Evolutionary conservation across 2,329 filamentous ascomycete species (phyloP).

Genomic region (Talaromyces sp.): DNA sequence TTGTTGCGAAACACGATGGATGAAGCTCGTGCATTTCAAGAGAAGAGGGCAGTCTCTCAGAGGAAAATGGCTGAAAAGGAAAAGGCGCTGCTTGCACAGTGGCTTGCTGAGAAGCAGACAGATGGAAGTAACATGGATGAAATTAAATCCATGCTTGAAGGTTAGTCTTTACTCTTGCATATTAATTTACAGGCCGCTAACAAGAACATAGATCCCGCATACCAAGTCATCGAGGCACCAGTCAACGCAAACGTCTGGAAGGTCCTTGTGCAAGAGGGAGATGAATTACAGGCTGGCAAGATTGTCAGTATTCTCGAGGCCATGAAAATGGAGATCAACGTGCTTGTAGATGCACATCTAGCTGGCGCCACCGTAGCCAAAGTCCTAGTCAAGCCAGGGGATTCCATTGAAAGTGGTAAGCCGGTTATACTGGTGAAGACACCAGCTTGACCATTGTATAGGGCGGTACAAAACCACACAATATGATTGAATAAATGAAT

Average conservation of each 20-base stretch:
- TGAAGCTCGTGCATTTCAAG: constrained; percentile 16
- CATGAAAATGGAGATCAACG: constrained; percentile 58
- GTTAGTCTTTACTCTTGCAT: constrained; percentile 25
- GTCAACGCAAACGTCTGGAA: constrained; percentile 58
- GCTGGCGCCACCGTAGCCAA: neutral
- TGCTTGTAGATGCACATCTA: neutral
- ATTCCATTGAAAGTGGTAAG: neutral
- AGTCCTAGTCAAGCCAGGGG: neutral
- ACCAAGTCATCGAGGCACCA: constrained; percentile 42
- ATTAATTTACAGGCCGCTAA: neutral
- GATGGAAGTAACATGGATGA: neutral
- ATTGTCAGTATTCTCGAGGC: constrained; percentile 53
- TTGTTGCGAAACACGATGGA: constrained; percentile 44
- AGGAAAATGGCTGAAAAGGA: constrained; percentile 36
- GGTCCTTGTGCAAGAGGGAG: constrained; percentile 44
- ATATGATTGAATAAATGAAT: neutral
- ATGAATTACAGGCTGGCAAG: constrained; percentile 31
- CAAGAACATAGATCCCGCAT: constrained; percentile 33
- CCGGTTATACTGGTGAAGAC: neutral
- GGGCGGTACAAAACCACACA: neutral
- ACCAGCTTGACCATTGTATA: neutral
- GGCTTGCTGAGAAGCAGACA: neutral
- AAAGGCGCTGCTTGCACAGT: neutral
- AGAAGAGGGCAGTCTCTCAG: constrained; percentile 51
- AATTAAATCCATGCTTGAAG: neutral